Evolutionary conservation across 768 basidiomycete species (phyloP).

Genomic region (Paxillus involutus): DNA sequence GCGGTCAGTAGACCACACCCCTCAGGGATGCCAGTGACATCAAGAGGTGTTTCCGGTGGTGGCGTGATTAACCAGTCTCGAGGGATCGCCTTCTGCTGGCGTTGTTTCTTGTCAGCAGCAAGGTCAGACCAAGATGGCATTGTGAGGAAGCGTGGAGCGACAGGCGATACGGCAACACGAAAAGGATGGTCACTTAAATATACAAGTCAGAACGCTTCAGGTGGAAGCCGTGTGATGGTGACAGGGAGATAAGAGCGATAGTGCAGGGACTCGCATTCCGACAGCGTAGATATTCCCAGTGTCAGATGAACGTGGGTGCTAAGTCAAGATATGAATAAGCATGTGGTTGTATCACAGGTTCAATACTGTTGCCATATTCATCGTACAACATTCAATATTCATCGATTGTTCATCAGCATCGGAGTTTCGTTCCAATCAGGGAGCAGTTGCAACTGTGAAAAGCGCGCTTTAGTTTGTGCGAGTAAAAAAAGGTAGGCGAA

Average conservation of each 20-base stretch:
- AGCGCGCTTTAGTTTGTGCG: constrained; percentile 16
- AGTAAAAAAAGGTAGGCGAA: neutral
- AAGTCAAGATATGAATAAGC: neutral
- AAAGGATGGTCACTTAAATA: constrained; percentile 1
- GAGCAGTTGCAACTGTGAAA: constrained; percentile 9
- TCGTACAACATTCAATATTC: neutral
- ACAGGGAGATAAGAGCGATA: constrained; percentile 8
- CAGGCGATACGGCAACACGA: neutral
- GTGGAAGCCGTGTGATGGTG: neutral
- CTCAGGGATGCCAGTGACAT: constrained; percentile 56
- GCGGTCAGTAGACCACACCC: constrained; percentile 55
- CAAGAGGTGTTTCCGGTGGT: constrained; percentile 46
- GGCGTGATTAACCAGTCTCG: constrained; percentile 57
- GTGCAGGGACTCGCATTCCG: neutral
- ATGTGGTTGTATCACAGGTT: constrained; percentile 2
- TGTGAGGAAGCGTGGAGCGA: neutral
- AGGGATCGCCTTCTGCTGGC: constrained; percentile 59
- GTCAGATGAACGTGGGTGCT: neutral
- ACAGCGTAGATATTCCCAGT: neutral
- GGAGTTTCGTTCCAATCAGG: neutral
- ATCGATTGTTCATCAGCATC: neutral
- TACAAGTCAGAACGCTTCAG: constrained; percentile 4
- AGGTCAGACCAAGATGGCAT: constrained; percentile 49
- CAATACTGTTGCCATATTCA: neutral
- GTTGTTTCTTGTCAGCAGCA: constrained; percentile 50